These are phyloP conservation scores for Mycena galericulata DNA, from an alignment of 768 basidiomycete genomes.

Conservation along the genomic window DNA sequence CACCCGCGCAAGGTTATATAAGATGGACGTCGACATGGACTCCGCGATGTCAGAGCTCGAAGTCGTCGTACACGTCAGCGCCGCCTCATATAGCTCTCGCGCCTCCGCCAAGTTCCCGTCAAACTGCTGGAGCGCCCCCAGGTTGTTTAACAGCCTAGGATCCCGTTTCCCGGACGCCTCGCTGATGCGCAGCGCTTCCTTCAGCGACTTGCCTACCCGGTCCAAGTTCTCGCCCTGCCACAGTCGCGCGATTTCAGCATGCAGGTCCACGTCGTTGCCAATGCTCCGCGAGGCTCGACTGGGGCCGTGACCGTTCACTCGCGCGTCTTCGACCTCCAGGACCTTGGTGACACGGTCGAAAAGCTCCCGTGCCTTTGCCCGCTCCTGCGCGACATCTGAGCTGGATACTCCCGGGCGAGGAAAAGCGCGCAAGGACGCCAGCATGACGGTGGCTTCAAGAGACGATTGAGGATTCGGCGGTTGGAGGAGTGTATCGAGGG, in stretches of 20 bases:
- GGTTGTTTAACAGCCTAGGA: constrained; percentile 83
- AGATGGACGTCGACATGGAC: constrained; percentile 80
- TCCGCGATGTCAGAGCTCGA: constrained; percentile 66
- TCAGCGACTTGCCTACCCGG: constrained; percentile 77
- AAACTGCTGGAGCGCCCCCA: constrained; percentile 80
- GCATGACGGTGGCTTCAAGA: constrained; percentile 87
- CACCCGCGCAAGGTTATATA: constrained; percentile 93
- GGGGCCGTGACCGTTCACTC: constrained; percentile 54
- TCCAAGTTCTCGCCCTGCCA: constrained; percentile 89
- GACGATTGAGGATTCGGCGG: constrained; percentile 73
- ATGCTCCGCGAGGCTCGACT: constrained; percentile 64
- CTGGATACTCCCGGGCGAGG: constrained; percentile 84
- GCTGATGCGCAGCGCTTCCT: constrained; percentile 77
- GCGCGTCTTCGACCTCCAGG: constrained; percentile 72
- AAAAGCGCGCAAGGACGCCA: constrained; percentile 89
- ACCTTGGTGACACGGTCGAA: constrained; percentile 81
- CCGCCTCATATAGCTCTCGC: constrained; percentile 75
- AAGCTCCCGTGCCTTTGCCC: constrained; percentile 79
- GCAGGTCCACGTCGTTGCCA: constrained; percentile 86
- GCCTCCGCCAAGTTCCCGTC: constrained; percentile 72
- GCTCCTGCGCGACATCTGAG: constrained; percentile 79
- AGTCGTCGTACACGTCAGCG: constrained; percentile 68
- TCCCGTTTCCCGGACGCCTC: constrained; percentile 63
- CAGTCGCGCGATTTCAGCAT: constrained; percentile 88
- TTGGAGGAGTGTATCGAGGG: constrained; percentile 82